These are phyloP conservation scores for Botrytis paeoniae DNA, from an alignment of 2,329 filamentous ascomycete genomes.

Conservation along the genomic window DNA sequence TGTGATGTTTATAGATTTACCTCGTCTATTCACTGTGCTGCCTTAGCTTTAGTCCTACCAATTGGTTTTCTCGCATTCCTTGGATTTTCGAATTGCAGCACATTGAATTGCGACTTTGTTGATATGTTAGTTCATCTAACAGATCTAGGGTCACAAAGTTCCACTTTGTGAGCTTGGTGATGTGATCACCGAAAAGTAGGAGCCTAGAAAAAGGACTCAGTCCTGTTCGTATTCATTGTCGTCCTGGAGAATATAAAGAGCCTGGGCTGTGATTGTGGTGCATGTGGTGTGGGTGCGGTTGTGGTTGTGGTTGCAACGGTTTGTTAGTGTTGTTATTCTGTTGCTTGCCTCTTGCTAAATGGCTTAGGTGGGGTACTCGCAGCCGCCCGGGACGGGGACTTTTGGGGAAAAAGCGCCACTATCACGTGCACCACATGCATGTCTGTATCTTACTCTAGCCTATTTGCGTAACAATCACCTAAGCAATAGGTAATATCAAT, in stretches of 20 bases:
- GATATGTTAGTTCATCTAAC: background rate
- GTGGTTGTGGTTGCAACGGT: background rate
- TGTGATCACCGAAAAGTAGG: background rate
- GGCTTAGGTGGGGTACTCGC: background rate
- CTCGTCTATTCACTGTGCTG: background rate
- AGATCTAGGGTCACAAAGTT: no score
- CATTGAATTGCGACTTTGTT: background rate
- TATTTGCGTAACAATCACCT: background rate
- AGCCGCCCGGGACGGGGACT: constrained; percentile 7
- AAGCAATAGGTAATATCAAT: background rate
- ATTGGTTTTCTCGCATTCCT: background rate
- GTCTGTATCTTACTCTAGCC: background rate
- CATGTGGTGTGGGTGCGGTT: background rate
- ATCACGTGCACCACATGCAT: background rate
- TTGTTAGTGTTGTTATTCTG: background rate
- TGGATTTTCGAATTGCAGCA: background rate
- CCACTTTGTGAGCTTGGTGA: background rate
- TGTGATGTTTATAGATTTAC: background rate
- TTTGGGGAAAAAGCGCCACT: background rate
- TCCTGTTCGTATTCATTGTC: background rate
- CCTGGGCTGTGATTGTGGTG: background rate
- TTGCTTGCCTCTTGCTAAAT: constrained; percentile 1
- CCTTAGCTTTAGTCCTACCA: background rate
- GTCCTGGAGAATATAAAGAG: background rate
- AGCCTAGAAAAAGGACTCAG: background rate